A percentile compares a stretch with the other conserved stretches of the same genome.
Conservation (phyloP, 805 yeast species). For the Ascoidea tarda region DNA sequence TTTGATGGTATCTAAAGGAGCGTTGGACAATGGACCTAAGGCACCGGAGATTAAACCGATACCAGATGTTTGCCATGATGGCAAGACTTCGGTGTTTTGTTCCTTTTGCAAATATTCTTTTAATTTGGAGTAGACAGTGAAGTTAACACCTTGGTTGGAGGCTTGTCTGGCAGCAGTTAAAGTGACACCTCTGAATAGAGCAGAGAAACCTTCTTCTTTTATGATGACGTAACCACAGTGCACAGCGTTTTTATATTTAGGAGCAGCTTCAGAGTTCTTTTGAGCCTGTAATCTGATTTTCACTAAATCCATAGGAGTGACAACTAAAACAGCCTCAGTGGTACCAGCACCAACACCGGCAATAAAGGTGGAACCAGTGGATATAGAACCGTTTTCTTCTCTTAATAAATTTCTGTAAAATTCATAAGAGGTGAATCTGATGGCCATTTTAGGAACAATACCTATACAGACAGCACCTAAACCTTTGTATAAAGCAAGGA, state of each 20-base stretch:
- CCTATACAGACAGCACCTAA: slow-evolving; percentile 96
- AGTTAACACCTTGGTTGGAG: slow-evolving; percentile 95
- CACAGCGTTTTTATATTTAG: slow-evolving; percentile 84
- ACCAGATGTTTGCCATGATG: slow-evolving; percentile 87
- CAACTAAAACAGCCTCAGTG: slow-evolving; percentile 89
- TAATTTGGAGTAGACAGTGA: slow-evolving; percentile 83
- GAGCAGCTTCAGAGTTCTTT: slow-evolving; percentile 78
- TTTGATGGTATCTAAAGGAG: slow-evolving; percentile 94
- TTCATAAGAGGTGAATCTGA: slow-evolving; percentile 90
- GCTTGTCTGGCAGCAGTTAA: slow-evolving; percentile 97
- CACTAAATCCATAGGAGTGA: slow-evolving; percentile 95
- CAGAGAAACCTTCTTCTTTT: slow-evolving; percentile 81
- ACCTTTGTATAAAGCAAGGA: slow-evolving; percentile 84
- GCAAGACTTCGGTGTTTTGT: slow-evolving; percentile 45
- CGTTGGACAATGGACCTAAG: slow-evolving; percentile 93
- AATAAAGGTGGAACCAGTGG: slow-evolving; percentile 64
- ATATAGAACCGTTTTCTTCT: slow-evolving; percentile 46
- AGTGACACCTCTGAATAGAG: slow-evolving; percentile 87
- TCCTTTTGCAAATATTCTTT: slow-evolving; percentile 54
- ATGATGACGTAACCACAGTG: slow-evolving; percentile 78
- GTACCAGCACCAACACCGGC: slow-evolving; percentile 98
- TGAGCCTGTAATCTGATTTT: slow-evolving; percentile 95
- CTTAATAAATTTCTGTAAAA: slow-evolving; percentile 61
- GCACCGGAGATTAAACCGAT: slow-evolving; percentile 94
- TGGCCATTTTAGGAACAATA: slow-evolving; percentile 97